Evolutionary conservation across 2,329 filamentous ascomycete genomes (phyloP), one percentile per base, ranked within the genome.

Genomic region (Fusarium sp.): DNA sequence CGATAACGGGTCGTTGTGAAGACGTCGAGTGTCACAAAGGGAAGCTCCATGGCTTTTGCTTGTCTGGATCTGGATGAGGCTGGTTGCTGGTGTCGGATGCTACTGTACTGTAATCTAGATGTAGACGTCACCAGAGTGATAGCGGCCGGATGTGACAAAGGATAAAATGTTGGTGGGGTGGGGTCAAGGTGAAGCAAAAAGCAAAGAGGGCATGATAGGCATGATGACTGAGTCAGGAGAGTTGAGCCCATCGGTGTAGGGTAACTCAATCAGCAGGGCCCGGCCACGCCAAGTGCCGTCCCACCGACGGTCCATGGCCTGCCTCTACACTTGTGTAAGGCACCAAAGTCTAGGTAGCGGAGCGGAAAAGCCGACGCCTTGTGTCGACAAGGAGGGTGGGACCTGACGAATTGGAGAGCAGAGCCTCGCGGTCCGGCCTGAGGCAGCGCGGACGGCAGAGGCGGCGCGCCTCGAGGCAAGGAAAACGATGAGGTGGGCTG

Each of bases 1-100:
- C 82, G 79, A 79, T 85, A 89, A 62, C 81, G 83, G 1, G 80
- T 84, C 31, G 80, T 79, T 53, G 88, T 90, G 81, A 91, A 90
- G 82, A 90, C 88, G 77, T 90, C 88, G 75, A 90, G 83, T 38
- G 88, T 90, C 55, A 85, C 79, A 75, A 88, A 90, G 22, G 83
- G 77, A 64, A 88, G 84, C 68, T 84, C 82, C 79, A 82, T 83
- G 60, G 36, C 36, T 59, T 38, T 38, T 35, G 69, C 46, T 33
- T 33, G 12, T 14, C 31, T 33, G 31, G 31, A 33, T 33, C 31
- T 10, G 61, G 60, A 70, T 66, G 35, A 27, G 55, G 31, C 57
- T 59, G 29, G 20, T 57, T 35, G 20, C 57, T 59, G 29, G n/a
- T 57, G 22, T 46, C 22, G 14, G 5, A 46, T 46, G 42, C 42